Evolutionary conservation across 257 asterid species (phyloP), one percentile per base, ranked within the genome.

Genomic region (Primulina tabacum): DNA sequence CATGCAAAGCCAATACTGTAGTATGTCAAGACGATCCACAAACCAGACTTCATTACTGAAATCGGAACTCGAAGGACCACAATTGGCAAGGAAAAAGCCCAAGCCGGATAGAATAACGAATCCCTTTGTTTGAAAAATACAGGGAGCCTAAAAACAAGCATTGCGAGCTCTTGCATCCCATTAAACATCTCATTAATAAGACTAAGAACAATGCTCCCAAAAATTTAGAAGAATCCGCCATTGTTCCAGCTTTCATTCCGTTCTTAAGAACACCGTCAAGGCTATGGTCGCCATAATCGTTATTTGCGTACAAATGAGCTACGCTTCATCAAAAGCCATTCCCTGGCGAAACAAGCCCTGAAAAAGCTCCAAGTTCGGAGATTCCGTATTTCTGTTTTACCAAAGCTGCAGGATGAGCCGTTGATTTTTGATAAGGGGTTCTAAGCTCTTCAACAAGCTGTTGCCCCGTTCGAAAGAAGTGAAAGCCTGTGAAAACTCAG

Each of bases 41-140:
- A 70, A 2, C 60, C 8, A 5, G 97, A 89, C 74, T 91, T 96
- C 79, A 81, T 60, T 0, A 89, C 37, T 0, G 97, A 91, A 8
- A 89, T 67, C 7, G 97, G 97, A 65, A 89, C 76, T 6, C 90
- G 77, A 1, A 89, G 86, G 4, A 83, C 76, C 97, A 96, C 89
- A 79, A 89, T 89, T 6, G 97, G 97, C 81, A 91, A 74, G 2
- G 95, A 91, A 68, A 91, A 91, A 5, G 97, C 95, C 97, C 97
- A 91, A 28, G 96, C 95, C 0, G 97, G 97, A 67, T 83, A 89
- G 76, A 91, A 91, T 10, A 86, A 69, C 47, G 75, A 33, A 58
- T 91, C 96, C 77, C 97, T 85, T 78, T 91, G 97, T 74, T 91
- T 91, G 71, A 77, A 91, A 62, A 89, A 91, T 56, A 91, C 96